A percentile compares a stretch with the other conserved stretches of the same genome.
phyloP scores from a whole-genome alignment of 140 eudicot genomes.

The Oenanthe javanica region DNA sequence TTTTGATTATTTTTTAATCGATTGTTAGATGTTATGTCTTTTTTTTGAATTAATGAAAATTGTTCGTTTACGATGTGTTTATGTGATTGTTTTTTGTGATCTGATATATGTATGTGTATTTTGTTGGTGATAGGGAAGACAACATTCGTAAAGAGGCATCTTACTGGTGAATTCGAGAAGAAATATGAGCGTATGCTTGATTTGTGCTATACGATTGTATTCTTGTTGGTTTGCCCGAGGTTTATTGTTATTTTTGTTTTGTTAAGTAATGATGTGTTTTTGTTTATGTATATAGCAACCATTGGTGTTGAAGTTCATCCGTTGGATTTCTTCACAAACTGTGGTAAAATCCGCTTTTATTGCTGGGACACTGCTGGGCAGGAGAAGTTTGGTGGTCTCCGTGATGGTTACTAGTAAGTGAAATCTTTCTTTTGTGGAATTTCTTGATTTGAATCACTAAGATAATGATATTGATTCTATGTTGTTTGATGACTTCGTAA shows the following conservation, averaged over 20 bases:
- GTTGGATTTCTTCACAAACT: constrained; percentile 46
- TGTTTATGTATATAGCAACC: constrained; percentile 19
- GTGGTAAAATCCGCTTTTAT: constrained; percentile 44
- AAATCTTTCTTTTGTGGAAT: neutral
- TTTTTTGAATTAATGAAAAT: no score
- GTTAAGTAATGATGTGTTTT: neutral
- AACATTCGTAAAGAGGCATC: constrained; percentile 50
- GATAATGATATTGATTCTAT: neutral
- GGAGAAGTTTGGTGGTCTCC: constrained; percentile 51
- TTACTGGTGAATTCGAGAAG: constrained; percentile 56
- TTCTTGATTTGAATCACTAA: neutral
- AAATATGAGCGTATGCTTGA: constrained; percentile 43
- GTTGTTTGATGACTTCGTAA: no score
- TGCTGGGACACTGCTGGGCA: constrained; percentile 64
- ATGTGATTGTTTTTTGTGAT: neutral
- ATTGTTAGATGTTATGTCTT: no score
- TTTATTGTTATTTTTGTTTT: no score
- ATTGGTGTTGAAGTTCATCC: constrained; percentile 61
- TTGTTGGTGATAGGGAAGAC: constrained; percentile 33
- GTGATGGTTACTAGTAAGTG: constrained; percentile 54
- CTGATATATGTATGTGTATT: neutral
- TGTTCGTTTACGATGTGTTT: no score
- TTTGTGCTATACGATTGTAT: no score
- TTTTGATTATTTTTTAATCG: no score
- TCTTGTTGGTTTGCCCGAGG: no score